These are phyloP conservation scores for Nectriaceae sp. DNA, from an alignment of 2,329 filamentous ascomycete species.

Conservation along the genomic window DNA sequence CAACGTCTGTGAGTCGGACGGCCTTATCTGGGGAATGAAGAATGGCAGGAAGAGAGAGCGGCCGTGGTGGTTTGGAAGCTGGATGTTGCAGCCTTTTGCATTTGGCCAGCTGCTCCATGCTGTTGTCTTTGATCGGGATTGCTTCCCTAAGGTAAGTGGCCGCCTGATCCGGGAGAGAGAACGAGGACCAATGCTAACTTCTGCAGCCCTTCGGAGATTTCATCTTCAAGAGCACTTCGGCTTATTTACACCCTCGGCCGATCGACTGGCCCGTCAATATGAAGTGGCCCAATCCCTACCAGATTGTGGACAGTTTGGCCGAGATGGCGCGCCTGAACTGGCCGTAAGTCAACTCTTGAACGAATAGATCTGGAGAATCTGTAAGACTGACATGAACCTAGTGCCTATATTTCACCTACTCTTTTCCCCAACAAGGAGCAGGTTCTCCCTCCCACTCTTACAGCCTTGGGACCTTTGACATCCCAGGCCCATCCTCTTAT, in stretches of 20 bases:
- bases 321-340: constrained; percentile 80
- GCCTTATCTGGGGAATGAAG: constrained; percentile 63
- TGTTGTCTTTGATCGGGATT: constrained; percentile 75
- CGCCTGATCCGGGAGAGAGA: not conserved
- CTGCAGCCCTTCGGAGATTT: constrained; percentile 44
- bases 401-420: constrained; percentile 79
- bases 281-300: constrained; percentile 73
- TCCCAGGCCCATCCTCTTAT: constrained; percentile 86
- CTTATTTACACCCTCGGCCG: constrained; percentile 77
- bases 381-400: constrained; percentile 35
- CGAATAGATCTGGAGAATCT: too few species aligned
- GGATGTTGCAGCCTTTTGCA: constrained; percentile 76
- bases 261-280: constrained; percentile 64
- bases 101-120: constrained; percentile 77
- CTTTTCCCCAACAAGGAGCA: constrained; percentile 73
- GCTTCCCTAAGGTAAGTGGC: constrained; percentile 61
- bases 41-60: constrained; percentile 58
- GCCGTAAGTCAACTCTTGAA: constrained; percentile 65
- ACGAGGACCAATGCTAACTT: constrained; percentile 1
- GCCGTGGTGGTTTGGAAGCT: constrained; percentile 84
- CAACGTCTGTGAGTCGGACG: constrained; percentile 77
- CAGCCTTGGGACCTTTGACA: constrained; percentile 73
- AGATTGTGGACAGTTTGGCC: constrained; percentile 79
- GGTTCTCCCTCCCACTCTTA: constrained; percentile 66
- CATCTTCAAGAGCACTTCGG: constrained; percentile 71